Evolutionary conservation across 768 basidiomycete species (phyloP).

Genomic region (Neoboletus brunneissimus): DNA sequence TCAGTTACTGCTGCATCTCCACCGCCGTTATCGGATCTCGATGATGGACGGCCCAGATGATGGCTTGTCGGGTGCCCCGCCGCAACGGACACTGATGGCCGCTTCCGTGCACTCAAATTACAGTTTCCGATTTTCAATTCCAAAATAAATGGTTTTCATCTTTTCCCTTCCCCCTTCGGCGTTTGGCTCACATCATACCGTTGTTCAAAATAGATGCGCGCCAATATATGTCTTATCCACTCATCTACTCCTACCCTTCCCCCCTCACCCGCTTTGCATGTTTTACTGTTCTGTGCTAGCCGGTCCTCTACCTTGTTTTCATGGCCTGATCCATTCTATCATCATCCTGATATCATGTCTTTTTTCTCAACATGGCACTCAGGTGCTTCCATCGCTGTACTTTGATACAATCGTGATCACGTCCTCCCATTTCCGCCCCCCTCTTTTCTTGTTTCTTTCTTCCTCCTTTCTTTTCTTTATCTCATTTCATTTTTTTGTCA

Average conservation of each 20-base stretch:
- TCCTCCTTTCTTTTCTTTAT: not conserved
- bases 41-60: constrained; percentile 14
- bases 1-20: constrained; percentile 29
- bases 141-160: not conserved
- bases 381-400: constrained; percentile 18
- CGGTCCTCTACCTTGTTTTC: not conserved
- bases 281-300: not conserved
- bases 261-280: not conserved
- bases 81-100: constrained; percentile 13
- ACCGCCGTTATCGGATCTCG: constrained; percentile 20
- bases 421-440: not conserved
- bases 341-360: constrained; percentile 12
- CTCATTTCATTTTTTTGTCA: not conserved
- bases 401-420: constrained; percentile 11
- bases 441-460: not conserved
- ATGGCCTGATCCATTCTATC: not conserved
- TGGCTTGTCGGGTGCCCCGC: not conserved
- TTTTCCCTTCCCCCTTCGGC: constrained; percentile 3
- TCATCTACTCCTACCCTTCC: not conserved
- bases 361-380: constrained; percentile 3
- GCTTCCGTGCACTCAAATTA: constrained; percentile 14
- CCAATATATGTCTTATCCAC: constrained; percentile 6
- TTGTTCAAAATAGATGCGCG: constrained; percentile 21
- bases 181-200: constrained; percentile 15
- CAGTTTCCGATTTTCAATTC: constrained; percentile 19